These are phyloP conservation scores for Pulveroboletus sp. DNA, from an alignment of 768 basidiomycete species.

Conservation along the genomic window DNA sequence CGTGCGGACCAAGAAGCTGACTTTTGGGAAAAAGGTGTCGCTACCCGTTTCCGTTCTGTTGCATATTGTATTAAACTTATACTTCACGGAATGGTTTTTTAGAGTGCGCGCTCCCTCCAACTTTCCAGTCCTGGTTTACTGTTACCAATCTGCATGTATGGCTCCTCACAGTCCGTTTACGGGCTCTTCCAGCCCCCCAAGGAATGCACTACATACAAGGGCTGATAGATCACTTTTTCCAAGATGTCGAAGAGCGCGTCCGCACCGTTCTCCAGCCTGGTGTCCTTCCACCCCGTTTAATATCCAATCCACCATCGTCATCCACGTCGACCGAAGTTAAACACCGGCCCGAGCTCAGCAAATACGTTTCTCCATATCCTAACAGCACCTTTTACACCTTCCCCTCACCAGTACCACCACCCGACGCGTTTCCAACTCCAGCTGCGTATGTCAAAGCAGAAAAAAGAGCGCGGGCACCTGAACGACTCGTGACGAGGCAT, in stretches of 20 bases:
- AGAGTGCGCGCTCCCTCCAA: constrained; percentile 82
- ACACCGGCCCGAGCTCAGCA: constrained; percentile 22
- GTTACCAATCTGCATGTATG: constrained; percentile 91
- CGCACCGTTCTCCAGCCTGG: constrained; percentile 73
- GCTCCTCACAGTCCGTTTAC: constrained; percentile 85
- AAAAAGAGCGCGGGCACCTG: constrained; percentile 55
- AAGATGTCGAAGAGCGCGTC: constrained; percentile 89
- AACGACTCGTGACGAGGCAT: constrained; percentile 77
- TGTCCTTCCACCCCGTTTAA: constrained; percentile 23
- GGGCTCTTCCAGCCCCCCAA: constrained; percentile 69
- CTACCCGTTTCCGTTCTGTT: not conserved
- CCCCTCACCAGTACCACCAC: constrained; percentile 22
- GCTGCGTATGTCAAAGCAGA: constrained; percentile 27
- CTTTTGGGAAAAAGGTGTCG: constrained; percentile 67
- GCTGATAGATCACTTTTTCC: constrained; percentile 92
- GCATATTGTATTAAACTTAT: not conserved
- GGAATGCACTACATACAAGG: constrained; percentile 73
- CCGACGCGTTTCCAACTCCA: constrained; percentile 26
- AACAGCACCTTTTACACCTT: constrained; percentile 26
- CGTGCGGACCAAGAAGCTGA: constrained; percentile 55
- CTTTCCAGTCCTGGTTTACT: constrained; percentile 97
- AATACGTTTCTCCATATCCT: constrained; percentile 22
- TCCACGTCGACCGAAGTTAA: not conserved
- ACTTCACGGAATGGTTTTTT: not conserved
- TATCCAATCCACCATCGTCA: constrained; percentile 10